Conservation (phyloP, 495 filamentous ascomycete genomes). For the Hamigera avellanea region DNA sequence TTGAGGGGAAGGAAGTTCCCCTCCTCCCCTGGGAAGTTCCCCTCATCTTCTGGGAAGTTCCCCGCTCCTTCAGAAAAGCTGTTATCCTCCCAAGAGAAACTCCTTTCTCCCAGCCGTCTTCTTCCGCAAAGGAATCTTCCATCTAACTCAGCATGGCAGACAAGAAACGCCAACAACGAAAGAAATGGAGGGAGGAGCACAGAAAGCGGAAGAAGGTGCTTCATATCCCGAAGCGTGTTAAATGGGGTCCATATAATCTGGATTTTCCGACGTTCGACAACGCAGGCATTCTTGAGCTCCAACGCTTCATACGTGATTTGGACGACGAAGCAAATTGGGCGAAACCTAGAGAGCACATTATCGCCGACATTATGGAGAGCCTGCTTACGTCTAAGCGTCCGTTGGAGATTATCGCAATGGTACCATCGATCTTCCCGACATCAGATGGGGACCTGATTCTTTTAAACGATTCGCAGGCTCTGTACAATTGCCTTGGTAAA, state of each 20-base stretch:
- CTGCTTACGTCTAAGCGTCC: neutral
- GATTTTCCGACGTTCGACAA: constrained; percentile 2
- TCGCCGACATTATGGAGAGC: neutral
- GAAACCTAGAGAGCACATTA: neutral
- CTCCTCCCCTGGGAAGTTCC: neutral
- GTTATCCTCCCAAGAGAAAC: too few species aligned
- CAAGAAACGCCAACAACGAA: neutral
- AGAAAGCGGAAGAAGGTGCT: neutral
- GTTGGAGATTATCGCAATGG: neutral
- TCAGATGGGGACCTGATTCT: neutral
- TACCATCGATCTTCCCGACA: neutral
- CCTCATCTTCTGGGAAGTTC: neutral
- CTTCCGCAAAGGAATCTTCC: neutral
- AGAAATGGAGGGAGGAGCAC: neutral
- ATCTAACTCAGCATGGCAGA: neutral
- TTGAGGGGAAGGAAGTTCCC: too few species aligned
- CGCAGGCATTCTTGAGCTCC: constrained; percentile 1
- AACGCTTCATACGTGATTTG: neutral
- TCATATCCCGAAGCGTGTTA: neutral
- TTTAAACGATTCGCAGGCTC: neutral
- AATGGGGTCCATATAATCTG: constrained; percentile 3
- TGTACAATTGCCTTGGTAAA: neutral
- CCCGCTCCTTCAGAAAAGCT: neutral
- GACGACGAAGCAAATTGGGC: constrained; percentile 1
- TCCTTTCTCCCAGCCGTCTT: too few species aligned